Base-by-base conservation (phyloP, 1,284 basidiomycete species). In the Ceratobasidium sp. region DNA sequence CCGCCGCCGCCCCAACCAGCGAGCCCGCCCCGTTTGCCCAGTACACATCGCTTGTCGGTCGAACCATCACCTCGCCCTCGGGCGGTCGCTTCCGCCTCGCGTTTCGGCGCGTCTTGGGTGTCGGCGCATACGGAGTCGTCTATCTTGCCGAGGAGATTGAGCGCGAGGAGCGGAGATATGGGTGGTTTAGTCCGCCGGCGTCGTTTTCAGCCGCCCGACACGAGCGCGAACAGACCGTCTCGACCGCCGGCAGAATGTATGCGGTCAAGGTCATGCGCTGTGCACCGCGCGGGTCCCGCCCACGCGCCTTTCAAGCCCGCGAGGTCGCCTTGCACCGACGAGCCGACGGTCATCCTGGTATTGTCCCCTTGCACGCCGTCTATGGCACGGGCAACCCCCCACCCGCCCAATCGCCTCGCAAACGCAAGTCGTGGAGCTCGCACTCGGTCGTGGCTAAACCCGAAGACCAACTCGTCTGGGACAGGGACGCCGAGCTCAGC, bases 41-140 rank as follows among this genome's bases (percentile, higher is more conserved):
- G 25, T 74, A 74, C 71, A 74, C 71, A 11, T 54, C 59, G 1
- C 71, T 74, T 15, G 71, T 74, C 61, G 71, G 71, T 2, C 71
- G 71, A 3, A 52, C 71, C 19, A 64, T 74, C 37, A 46, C 61
- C 51, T 74, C 71, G 61, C 71, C 71, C 19, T 56, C 71, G 29
- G 69, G 69, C 19, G 13, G 9, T 2, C 54, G 46, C 44, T 65
- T 44, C 22, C 86, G 90, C 61, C 90, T 98, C 78, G 91, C 97
- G 85, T 92, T 98, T 81, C 90, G 95, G 81, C 91, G 95, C 81
- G 90, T 97, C 75, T 90, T 99, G 75, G 97, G 97, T 73, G 90
- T 96, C 70, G 97, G 97, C 57, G 96, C 97, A 32, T 99, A 98
- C 83, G 97, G 97, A 78, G 93, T 98, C 81, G 96, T 98, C 67